Base-by-base conservation (phyloP, 495 filamentous ascomycete genomes). In the Aspergillus homomorphus region DNA sequence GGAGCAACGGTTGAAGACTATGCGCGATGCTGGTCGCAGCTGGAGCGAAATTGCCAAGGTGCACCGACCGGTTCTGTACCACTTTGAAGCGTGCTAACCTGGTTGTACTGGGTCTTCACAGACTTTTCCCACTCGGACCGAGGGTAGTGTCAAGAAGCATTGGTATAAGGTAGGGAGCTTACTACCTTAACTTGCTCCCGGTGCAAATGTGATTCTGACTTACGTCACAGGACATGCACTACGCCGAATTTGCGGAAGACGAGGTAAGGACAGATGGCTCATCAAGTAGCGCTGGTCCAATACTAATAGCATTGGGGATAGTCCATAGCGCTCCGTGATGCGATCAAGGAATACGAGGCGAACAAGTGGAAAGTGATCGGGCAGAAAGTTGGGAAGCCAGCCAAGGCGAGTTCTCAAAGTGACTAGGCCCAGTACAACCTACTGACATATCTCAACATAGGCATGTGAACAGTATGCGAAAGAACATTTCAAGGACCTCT, bases 11-110 rank as follows among this genome's bases (percentile, higher is more conserved):
- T 73, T 98, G 65, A 97, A 97, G 82, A 81, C 79, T 52, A 91
- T 98, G 93, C 84, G 94, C 58, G 94, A 98, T 73, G 84, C 88
- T 1, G 93, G 93, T 12, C 90, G 87, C 60, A 96, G 88, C 66
- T 98, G 94, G 94, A 92, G 89, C 45, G 94, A 98, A 66, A 98
- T 98, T 60, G 94, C 94, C 67, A 97, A 97, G 88, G 91, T 93
- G 23, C 48, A 30, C 28, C 22, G n/a, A 24, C 12, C 24, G 23
- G 15, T 28, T 18, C 48, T 28, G 21, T 30, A 7, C 22, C 48
- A 18, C 15, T 8, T n/a, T 30, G 23, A n/a, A 26, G 48, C 16
- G 41, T 21, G 21, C 41, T 55, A 16, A 51, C 45, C 49, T 45
- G 44, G 56, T 66, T 41, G 58, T 53, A n/a, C 74, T 77, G 75